Evolutionary conservation across 495 filamentous ascomycete species (phyloP).

Genomic region (Zalerion maritima): DNA sequence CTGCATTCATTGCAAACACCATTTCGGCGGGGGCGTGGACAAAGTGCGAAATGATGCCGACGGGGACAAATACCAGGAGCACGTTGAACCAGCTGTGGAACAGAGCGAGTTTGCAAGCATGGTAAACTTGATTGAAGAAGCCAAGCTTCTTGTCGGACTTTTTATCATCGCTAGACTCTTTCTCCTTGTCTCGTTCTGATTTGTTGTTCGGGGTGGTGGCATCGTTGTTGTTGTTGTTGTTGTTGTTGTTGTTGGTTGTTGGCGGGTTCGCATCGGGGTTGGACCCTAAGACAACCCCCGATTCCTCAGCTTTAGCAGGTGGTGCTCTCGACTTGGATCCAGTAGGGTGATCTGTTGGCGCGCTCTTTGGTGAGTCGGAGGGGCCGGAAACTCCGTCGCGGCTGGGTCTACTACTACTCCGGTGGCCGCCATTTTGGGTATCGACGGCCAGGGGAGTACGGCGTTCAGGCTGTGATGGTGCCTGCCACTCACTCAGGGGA

Average conservation of each 20-base stretch:
- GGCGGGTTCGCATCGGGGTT: neutral
- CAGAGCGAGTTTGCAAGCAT: conserved; percentile 38
- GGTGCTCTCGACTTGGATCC: conserved; percentile 15
- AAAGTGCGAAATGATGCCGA: too few relatives aligned
- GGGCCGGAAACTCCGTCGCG: conserved; percentile 10
- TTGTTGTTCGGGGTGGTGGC: neutral
- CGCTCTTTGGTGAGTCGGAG: conserved; percentile 13
- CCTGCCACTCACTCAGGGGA: conserved; percentile 20
- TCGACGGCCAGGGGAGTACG: conserved; percentile 4
- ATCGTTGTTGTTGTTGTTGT: neutral
- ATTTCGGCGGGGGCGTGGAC: conserved; percentile 13
- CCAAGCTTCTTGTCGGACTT: conserved; percentile 25
- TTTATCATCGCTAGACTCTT: conserved; percentile 1
- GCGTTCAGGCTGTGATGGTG: conserved; percentile 10
- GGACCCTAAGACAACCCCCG: conserved; percentile 39
- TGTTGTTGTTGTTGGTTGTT: neutral
- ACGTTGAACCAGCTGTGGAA: conserved; percentile 63
- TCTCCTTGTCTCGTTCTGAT: neutral
- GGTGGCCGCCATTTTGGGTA: conserved; percentile 7
- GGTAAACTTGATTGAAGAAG: conserved; percentile 32
- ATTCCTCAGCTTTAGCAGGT: conserved; percentile 40
- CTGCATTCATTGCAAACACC: conserved; percentile 65
- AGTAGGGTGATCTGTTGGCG: too few relatives aligned
- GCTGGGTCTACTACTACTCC: conserved; percentile 4
- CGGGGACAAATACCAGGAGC: conserved; percentile 65